Percentiles rank a stretch among this genome's conserved stretches.
These are phyloP conservation scores for Rugiboletus extremiorientalis DNA, from an alignment of 1,284 basidiomycete species.

Conservation along the genomic window DNA sequence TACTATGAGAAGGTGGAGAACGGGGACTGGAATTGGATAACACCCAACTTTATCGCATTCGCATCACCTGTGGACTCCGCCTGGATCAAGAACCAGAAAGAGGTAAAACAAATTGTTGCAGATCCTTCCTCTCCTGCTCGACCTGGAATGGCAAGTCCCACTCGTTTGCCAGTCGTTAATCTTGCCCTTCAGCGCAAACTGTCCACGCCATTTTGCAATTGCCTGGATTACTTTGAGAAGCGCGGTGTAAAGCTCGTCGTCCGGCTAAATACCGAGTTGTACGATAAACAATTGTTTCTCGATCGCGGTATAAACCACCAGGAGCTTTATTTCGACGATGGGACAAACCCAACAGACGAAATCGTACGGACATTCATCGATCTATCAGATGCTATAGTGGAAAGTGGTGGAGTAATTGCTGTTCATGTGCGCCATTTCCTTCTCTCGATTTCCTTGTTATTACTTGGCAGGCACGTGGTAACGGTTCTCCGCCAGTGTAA, in stretches of 20 bases:
- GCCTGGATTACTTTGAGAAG: conserved; percentile 90
- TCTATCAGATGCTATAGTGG: conserved; percentile 77
- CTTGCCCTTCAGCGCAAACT: conserved; percentile 75
- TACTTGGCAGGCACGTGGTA: conserved; percentile 17
- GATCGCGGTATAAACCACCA: conserved; percentile 88
- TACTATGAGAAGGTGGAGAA: conserved; percentile 95
- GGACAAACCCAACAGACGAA: conserved; percentile 95
- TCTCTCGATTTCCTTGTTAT: conserved; percentile 15
- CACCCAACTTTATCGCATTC: conserved; percentile 92
- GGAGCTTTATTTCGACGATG: conserved; percentile 97
- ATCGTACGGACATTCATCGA: conserved; percentile 92
- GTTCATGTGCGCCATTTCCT: conserved; percentile 68
- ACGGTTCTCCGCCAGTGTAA: conserved; percentile 66
- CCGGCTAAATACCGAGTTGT: conserved; percentile 92
- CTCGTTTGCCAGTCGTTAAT: conserved; percentile 36
- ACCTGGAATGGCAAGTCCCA: conserved; percentile 22
- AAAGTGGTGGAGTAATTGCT: conserved; percentile 79
- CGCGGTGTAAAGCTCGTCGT: conserved; percentile 90
- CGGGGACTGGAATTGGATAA: conserved; percentile 98
- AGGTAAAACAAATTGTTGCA: conserved; percentile 56
- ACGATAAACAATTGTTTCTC: conserved; percentile 84
- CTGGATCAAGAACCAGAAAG: conserved; percentile 74
- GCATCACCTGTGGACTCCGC: conserved; percentile 86
- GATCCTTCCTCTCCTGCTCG: conserved; percentile 36
- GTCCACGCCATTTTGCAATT: conserved; percentile 79